Percentiles rank a stretch among this genome's conserved stretches.
Evolutionary conservation across 306 rosid genomes (phyloP).

Genomic region (Dalbergia oliveri): DNA sequence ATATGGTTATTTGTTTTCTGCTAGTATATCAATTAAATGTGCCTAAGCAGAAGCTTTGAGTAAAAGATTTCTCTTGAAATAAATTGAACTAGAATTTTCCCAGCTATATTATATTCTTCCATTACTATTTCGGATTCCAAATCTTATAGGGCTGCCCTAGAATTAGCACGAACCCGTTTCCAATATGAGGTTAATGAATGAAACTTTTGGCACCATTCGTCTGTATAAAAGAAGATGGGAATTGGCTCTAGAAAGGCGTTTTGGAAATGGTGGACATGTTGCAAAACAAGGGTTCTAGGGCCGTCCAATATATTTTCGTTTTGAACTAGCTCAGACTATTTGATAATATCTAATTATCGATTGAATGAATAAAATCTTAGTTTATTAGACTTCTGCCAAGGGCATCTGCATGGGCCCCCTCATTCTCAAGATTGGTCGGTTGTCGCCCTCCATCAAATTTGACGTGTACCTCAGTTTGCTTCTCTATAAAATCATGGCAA

Average conservation of each 20-base stretch:
- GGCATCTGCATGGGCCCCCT: constrained; percentile 50
- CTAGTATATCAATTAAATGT: background rate
- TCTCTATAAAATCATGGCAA: constrained; percentile 62
- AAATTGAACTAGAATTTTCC: constrained; percentile 13
- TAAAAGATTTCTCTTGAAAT: background rate
- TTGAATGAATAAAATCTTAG: constrained; percentile 42
- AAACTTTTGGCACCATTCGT: background rate
- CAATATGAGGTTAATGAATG: constrained; percentile 17
- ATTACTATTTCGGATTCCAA: constrained; percentile 6
- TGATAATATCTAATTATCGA: constrained; percentile 38
- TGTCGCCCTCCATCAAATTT: constrained; percentile 64
- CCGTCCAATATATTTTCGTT: constrained; percentile 29
- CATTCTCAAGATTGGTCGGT: constrained; percentile 56
- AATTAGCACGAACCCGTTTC: background rate
- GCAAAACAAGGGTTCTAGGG: constrained; percentile 17
- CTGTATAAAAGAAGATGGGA: constrained; percentile 3
- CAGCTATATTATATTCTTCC: background rate
- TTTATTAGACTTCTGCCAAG: constrained; percentile 42
- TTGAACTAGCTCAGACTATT: constrained; percentile 29
- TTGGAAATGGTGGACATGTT: constrained; percentile 27
- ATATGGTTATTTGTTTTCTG: background rate
- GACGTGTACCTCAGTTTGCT: constrained; percentile 56
- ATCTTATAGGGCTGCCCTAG: background rate
- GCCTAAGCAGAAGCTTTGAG: background rate
- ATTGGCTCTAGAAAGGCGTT: constrained; percentile 45